These are phyloP conservation scores for Patellifolia procumbens DNA, from an alignment of 179 eudicot species.

Conservation along the genomic window DNA sequence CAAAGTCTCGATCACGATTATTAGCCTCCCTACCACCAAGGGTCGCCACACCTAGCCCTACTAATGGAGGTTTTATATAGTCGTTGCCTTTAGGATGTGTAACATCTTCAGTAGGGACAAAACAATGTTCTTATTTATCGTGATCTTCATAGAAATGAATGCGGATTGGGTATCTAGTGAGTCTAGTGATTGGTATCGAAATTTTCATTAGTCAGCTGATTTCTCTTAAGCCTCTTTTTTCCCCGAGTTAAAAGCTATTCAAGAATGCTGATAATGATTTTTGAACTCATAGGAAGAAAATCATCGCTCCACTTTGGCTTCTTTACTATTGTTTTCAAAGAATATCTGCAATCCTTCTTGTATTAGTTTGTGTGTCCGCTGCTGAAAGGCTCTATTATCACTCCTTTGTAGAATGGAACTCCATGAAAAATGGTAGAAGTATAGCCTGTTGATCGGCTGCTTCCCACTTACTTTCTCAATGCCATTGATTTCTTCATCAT, in stretches of 20 bases:
- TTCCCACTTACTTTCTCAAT: background rate
- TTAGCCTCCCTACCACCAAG: background rate
- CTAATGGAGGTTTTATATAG: background rate
- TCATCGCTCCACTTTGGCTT: background rate
- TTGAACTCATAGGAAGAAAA: background rate
- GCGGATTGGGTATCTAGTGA: background rate
- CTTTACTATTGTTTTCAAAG: background rate
- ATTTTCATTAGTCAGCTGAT: background rate
- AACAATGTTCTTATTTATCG: background rate
- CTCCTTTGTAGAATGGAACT: background rate
- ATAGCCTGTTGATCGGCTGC: background rate
- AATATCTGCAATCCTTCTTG: no score
- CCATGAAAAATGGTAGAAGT: background rate
- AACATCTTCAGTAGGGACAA: background rate
- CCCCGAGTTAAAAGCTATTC: background rate
- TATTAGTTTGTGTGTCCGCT: background rate
- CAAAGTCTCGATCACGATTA: background rate
- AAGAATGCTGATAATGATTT: background rate
- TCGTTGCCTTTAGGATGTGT: background rate
- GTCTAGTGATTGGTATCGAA: background rate
- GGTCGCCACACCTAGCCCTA: background rate
- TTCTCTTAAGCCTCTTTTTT: no score
- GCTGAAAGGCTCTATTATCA: background rate
- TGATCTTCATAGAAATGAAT: background rate
- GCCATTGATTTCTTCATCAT: background rate